phyloP scores from a whole-genome alignment of 345 rosid genomes.

The Gynandropsis gynandra region DNA sequence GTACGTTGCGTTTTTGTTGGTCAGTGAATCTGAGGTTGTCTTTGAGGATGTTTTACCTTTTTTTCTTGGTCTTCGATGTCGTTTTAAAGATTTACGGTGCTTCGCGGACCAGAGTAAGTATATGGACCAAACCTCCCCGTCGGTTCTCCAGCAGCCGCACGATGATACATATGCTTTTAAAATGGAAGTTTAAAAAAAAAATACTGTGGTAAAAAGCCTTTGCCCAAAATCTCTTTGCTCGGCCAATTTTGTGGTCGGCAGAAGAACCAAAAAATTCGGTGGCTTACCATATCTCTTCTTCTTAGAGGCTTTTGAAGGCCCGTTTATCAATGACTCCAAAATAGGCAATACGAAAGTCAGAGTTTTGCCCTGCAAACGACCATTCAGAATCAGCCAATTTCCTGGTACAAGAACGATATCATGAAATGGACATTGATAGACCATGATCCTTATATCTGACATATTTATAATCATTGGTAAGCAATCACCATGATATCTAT shows the following conservation, averaged over 20 bases:
- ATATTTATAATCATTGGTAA: not conserved
- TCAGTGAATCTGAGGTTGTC: conserved; percentile 57
- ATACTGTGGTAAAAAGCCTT: not conserved
- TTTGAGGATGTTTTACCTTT: conserved; percentile 48
- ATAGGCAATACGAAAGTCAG: conserved; percentile 94
- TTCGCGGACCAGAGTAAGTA: conserved; percentile 44
- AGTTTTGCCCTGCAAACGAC: conserved; percentile 70
- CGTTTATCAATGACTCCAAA: conserved; percentile 75
- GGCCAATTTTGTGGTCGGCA: conserved; percentile 94
- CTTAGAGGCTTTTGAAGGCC: conserved; percentile 47
- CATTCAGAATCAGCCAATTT: conserved; percentile 14
- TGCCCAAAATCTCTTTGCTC: conserved; percentile 28
- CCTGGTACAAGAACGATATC: not conserved
- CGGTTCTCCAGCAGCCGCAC: conserved; percentile 7
- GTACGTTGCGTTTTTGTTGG: conserved; percentile 32
- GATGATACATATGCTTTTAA: too few relatives aligned
- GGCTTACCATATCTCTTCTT: conserved; percentile 80
- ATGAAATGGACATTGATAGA: not conserved
- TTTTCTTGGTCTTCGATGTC: conserved; percentile 41
- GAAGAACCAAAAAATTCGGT: conserved; percentile 82
- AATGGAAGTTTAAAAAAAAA: too few relatives aligned
- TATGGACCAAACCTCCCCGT: conserved; percentile 44
- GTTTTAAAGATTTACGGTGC: conserved; percentile 47
- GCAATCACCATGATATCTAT: too few relatives aligned
- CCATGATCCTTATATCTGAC: not conserved